A percentile compares a stretch with the other conserved stretches of the same genome.
These are phyloP conservation scores for Pestalotiopsis sp. DNA, from an alignment of 2,329 filamentous ascomycete genomes.

Conservation along the genomic window DNA sequence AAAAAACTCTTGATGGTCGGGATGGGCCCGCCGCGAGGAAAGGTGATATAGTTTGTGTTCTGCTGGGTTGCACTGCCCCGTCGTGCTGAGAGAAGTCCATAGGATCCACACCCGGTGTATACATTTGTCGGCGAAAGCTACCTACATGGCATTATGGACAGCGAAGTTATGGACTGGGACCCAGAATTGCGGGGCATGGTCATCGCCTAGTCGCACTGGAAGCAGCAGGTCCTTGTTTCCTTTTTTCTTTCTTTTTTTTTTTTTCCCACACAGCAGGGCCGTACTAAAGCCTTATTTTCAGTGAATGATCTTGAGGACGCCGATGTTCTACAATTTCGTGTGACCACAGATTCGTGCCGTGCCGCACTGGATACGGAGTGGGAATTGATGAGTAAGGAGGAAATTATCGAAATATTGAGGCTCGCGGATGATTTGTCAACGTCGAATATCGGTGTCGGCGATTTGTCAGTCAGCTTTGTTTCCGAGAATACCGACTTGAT, in stretches of 20 bases:
- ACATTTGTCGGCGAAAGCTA: neutral
- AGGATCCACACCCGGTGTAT: neutral
- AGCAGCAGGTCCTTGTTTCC: too few species aligned
- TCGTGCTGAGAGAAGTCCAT: neutral
- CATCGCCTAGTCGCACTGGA: neutral
- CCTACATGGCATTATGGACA: neutral
- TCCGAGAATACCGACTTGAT: neutral
- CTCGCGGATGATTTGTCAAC: neutral
- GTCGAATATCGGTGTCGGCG: neutral
- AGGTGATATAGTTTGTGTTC: neutral
- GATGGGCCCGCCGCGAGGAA: neutral
- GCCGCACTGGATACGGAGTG: too few species aligned
- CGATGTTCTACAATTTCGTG: too few species aligned
- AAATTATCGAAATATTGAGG: neutral
- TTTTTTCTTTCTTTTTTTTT: too few species aligned
- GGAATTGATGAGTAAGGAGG: neutral
- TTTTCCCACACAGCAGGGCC: too few species aligned
- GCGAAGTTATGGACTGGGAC: neutral
- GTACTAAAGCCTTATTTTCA: too few species aligned
- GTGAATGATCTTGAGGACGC: too few species aligned
- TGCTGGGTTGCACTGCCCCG: neutral
- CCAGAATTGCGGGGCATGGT: neutral
- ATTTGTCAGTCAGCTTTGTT: neutral
- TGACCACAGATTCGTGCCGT: too few species aligned
- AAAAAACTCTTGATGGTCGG: neutral